Evolutionary conservation across 2,329 filamentous ascomycete genomes (phyloP).

Genomic region (Mycogone perniciosa): DNA sequence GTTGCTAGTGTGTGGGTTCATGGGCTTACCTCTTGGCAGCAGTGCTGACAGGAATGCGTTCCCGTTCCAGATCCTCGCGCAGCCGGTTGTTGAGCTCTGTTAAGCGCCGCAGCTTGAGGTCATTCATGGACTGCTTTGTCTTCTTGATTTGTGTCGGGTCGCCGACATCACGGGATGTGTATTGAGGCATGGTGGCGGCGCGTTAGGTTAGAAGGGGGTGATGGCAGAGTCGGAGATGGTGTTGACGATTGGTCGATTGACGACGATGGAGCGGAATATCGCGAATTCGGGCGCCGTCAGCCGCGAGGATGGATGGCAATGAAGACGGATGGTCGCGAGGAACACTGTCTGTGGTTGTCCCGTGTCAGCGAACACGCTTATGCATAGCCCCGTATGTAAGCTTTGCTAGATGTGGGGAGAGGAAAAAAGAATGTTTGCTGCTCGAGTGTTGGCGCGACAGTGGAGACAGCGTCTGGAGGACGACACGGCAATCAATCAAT

Average conservation of each 20-base stretch:
- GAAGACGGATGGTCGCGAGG: slow-evolving; percentile 7
- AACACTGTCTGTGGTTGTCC: slow-evolving; percentile 9
- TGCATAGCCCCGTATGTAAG: background rate
- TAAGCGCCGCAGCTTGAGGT: slow-evolving; percentile 91
- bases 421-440: slow-evolving; percentile 3
- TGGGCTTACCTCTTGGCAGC: slow-evolving; percentile 73
- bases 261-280: slow-evolving; percentile 7
- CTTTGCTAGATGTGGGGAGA: background rate
- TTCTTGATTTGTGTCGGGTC: slow-evolving; percentile 68
- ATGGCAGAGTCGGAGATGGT: slow-evolving; percentile 3
- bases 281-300: slow-evolving; percentile 5
- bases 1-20: background rate
- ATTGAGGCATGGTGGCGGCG: slow-evolving; percentile 52
- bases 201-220: slow-evolving; percentile 6
- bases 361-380: background rate
- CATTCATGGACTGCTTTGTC: slow-evolving; percentile 99
- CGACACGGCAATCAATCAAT: background rate
- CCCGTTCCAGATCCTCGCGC: slow-evolving; percentile 90
- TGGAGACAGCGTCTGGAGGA: slow-evolving; percentile 1
- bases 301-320: slow-evolving; percentile 1
- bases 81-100: slow-evolving; percentile 95
- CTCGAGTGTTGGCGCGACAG: background rate
- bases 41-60: slow-evolving; percentile 91
- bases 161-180: slow-evolving; percentile 60
- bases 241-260: slow-evolving; percentile 11